Base-by-base conservation (phyloP, 2,329 filamentous ascomycete genomes). In the Xylariaceae sp. region DNA sequence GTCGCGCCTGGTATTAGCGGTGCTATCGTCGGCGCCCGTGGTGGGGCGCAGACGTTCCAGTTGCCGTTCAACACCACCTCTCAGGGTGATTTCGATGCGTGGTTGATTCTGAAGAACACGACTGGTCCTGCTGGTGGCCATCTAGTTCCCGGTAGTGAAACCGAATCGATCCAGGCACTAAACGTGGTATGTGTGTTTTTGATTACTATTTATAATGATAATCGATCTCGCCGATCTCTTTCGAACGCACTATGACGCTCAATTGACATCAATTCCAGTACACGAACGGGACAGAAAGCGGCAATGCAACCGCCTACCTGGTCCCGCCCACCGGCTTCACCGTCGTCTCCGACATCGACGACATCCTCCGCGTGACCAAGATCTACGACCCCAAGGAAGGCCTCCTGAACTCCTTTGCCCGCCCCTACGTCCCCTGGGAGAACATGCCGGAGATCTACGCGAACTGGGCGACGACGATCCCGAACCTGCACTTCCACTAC, bases 401-500 rank as follows among this genome's bases (percentile, higher is more conserved):
- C 4, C 77, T 92, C 0, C 77, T 92, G 9, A 92, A 92, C 74
- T 86, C 88, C 0, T 92, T 92, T 68, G 88, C 88, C 0, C 81
- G 83, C 3, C 78, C 86, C 0, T 92, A 89, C 70, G 81, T 78
- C 0, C 79, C 83, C 0, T 92, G 89, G 89, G 78, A 87, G 78
- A 88, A 92, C 73, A 92, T 92, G 89, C 88, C 88, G 0, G 79
- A 85, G 2, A 86, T 92, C 65, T 92, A 90, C 71, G 83, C 85
- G 64, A 89, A 90, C 68, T 92, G 88, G 88, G 85, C 82, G 1
- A 74, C 75, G n/a, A 82, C 79, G 18, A 77, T 90, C 11, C 81
- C 83, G 0, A 81, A 89, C 67, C 78, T 86, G 62, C 89, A 92
- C 71, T 92, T 92, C 77, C 88, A 92, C 74, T 92, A 92, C 74